Evolutionary conservation across 148 eudicot species (phyloP), one percentile per base, ranked within the genome.

Genomic region (Chenopodium formosanum): DNA sequence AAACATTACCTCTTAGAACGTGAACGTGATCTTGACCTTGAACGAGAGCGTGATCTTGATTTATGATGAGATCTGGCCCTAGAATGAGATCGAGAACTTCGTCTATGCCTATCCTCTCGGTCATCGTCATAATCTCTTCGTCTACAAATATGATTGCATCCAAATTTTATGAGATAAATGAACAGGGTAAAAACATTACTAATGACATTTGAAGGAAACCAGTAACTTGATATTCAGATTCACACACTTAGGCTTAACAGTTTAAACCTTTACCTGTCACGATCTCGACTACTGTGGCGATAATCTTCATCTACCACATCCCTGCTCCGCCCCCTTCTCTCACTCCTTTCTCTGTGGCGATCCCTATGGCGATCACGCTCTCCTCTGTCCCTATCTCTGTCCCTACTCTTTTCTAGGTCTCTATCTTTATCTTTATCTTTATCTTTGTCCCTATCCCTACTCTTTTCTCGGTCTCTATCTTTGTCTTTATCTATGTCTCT

Each of bases 11-110:
- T 95, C 86, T 95, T 95, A 12, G 98, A 94, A 63, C 91, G 94
- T 17, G 92, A 91, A 16, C 83, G 90, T 12, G 94, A 92, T 70
- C 91, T 85, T 70, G 94, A 92, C 69, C 92, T 86, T 52, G 97
- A 91, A 46, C 87, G 93, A 46, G 94, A 91, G 37, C 92, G 90
- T 10, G 97, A 94, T 72, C 91, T 82, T 67, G 98, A 93, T 85
- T 92, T 91, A 83, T 85, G 92, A 84, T 89, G 94, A 56, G 99
- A 91, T 89, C 86, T 91, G 70, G 88, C 90, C 77, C 85, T 89
- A 4, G 97, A 90, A 74, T 74, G 95, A 86, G 99, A 97, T 48
- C 87, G 86, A 60, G 99, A 92, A 62, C 91, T 86, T 23, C 85
- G 92, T 23, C 89, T 84, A 74, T 78, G 90, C 79, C 92, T 90